Base-by-base conservation (phyloP, 176 grass and related monocot species). In the Oryza longistaminata region DNA sequence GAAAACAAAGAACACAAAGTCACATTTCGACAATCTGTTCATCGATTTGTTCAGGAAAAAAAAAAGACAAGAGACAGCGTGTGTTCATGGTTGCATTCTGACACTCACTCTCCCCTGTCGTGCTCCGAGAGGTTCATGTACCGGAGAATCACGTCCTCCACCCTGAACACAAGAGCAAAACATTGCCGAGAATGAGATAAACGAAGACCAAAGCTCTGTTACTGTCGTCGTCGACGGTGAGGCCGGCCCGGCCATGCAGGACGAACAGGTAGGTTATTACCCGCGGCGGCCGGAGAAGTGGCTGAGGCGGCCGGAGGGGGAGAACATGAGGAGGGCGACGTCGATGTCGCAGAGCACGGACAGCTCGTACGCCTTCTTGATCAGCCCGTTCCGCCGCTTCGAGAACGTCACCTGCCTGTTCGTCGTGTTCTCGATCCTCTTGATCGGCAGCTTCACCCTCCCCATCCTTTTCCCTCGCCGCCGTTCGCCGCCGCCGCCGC, bases 311-410 rank as follows among this genome's bases (percentile, higher is more conserved):
- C 58, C 80, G 21, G 83, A 89, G 13, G 90, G 80, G 25, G 90
- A 89, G 79, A 85, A 89, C 75, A 89, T 87, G 81, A 93, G 58
- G n/a, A 90, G 77, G 15, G 86, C 86, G 58, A 92, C 79, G 82
- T 92, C 86, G 86, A 87, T 87, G 82, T 92, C 86, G 78, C 90
- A 88, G 27, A 92, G 90, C 67, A 88, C 90, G 60, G 86, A 92
- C 35, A 92, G 86, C 78, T 88, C 86, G 86, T 74, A 85, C 53
- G 90, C 90, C 86, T 92, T 92, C 86, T 92, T 88, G 78, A 92
- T 88, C 53, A 92, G 86, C 6, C 90, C 83, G 84, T 92, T 92
- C 25, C 86, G 78, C 53, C 86, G 90, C 77, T 92, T 92, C 14
- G 86, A 92, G 82, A 92, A 92, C 67, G 90, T 92, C 37, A 92